phyloP scores from a whole-genome alignment of 805 yeast genomes.

The Maudiozyma pseudohumilis region DNA sequence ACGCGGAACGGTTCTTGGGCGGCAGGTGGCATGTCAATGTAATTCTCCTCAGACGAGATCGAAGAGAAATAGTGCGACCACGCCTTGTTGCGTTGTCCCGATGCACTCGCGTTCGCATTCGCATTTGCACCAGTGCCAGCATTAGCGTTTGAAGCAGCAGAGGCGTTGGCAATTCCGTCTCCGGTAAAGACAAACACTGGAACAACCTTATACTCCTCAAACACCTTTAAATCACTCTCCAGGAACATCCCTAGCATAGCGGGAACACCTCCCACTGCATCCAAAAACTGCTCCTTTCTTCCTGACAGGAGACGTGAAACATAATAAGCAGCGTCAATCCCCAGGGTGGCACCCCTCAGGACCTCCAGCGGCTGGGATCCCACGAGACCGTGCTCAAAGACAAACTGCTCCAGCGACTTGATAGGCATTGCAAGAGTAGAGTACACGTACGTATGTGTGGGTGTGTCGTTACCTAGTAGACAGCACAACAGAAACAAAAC shows the following conservation, averaged over 20 bases:
- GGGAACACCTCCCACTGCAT: slow-evolving; percentile 79
- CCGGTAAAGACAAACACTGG: slow-evolving; percentile 79
- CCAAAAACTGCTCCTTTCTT: slow-evolving; percentile 58
- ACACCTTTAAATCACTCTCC: slow-evolving; percentile 51
- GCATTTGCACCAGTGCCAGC: background rate
- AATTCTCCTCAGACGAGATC: slow-evolving; percentile 19
- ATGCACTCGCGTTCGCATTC: slow-evolving; percentile 24
- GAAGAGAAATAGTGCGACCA: slow-evolving; percentile 38
- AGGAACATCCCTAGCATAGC: slow-evolving; percentile 45
- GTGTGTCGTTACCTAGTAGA: too few species aligned
- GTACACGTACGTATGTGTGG: background rate
- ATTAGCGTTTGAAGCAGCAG: background rate
- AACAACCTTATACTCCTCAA: slow-evolving; percentile 53
- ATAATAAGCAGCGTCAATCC: slow-evolving; percentile 79
- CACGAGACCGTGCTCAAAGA: slow-evolving; percentile 58
- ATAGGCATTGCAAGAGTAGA: slow-evolving; percentile 29
- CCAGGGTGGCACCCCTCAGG: slow-evolving; percentile 57
- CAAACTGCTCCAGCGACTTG: slow-evolving; percentile 54
- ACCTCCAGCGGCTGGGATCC: slow-evolving; percentile 53
- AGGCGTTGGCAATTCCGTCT: background rate
- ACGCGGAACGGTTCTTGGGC: slow-evolving; percentile 45
- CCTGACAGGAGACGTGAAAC: slow-evolving; percentile 48
- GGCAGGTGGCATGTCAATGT: slow-evolving; percentile 28
- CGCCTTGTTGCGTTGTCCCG: slow-evolving; percentile 36
- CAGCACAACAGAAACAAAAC: too few species aligned